Conservation (phyloP, 1,284 basidiomycete genomes). For the Serendipita sp. region DNA sequence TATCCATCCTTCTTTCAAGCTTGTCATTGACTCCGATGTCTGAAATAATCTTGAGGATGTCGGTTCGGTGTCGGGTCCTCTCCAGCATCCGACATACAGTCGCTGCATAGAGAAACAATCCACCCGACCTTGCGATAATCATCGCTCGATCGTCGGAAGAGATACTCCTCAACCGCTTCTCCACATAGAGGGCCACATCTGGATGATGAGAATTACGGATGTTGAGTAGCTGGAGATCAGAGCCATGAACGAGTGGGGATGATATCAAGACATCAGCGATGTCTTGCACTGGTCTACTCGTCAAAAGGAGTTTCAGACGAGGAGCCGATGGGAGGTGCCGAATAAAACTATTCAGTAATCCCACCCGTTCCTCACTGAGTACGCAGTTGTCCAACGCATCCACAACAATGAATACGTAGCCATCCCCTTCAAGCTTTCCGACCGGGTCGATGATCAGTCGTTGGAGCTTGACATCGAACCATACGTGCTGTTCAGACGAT, state of each 20-base stretch:
- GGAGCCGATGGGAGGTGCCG: conserved; percentile 16
- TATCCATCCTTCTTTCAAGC: neutral
- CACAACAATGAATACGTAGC: conserved; percentile 24
- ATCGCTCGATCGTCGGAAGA: neutral
- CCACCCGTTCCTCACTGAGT: neutral
- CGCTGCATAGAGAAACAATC: conserved; percentile 22
- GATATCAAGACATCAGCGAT: conserved; percentile 14
- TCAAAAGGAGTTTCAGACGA: conserved; percentile 22
- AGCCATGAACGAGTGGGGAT: conserved; percentile 8
- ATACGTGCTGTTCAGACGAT: conserved; percentile 11
- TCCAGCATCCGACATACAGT: conserved; percentile 17
- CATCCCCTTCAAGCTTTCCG: conserved; percentile 15
- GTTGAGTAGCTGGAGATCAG: conserved; percentile 12
- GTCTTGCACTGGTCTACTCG: conserved; percentile 18
- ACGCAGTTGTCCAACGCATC: conserved; percentile 24
- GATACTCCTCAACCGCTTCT: neutral
- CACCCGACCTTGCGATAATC: conserved; percentile 15
- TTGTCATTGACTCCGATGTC: neutral
- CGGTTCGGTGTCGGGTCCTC: neutral
- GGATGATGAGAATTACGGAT: conserved; percentile 6
- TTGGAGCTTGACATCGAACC: conserved; percentile 16
- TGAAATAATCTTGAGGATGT: neutral
- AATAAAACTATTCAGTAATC: conserved; percentile 11
- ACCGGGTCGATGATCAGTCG: conserved; percentile 18
- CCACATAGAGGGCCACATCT: conserved; percentile 13